A percentile compares a stretch with the other conserved stretches of the same genome.
Evolutionary conservation across 306 rosid species (phyloP).

Genomic region (Rosa multiflora): DNA sequence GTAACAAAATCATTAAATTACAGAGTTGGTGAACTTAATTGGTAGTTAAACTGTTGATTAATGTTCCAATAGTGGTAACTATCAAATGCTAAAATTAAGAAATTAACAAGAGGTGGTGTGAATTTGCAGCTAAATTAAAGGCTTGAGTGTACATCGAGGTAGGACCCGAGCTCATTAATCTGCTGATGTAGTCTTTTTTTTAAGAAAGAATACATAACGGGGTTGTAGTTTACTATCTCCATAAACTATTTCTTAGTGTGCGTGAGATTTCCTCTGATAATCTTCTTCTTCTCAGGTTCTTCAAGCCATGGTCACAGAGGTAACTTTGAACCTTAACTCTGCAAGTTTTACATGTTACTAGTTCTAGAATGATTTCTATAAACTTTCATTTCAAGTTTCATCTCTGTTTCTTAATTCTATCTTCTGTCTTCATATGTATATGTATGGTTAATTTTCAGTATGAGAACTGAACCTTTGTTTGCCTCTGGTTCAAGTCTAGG

Average conservation of each 20-base stretch:
- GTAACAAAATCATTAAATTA: slow-evolving; percentile 12
- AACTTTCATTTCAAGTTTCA: neutral
- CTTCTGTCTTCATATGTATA: neutral
- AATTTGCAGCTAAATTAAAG: slow-evolving; percentile 13
- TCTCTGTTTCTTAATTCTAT: slow-evolving; percentile 20
- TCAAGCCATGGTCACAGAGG: slow-evolving; percentile 57
- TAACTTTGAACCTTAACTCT: slow-evolving; percentile 22
- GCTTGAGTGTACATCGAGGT: slow-evolving; percentile 31
- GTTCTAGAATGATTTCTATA: slow-evolving; percentile 15
- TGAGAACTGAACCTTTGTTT: slow-evolving; percentile 23
- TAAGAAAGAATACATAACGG: slow-evolving; percentile 38
- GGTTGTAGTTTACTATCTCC: neutral
- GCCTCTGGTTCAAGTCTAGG: slow-evolving; percentile 11
- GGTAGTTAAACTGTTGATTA: slow-evolving; percentile 23
- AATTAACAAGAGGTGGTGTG: slow-evolving; percentile 2
- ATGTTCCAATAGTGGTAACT: neutral
- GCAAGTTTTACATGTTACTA: neutral
- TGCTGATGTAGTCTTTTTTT: slow-evolving; percentile 25
- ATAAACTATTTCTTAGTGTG: neutral
- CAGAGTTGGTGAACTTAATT: slow-evolving; percentile 18
- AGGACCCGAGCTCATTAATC: slow-evolving; percentile 51
- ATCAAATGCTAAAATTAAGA: slow-evolving; percentile 8
- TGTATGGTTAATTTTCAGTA: slow-evolving; percentile 6
- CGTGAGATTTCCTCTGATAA: slow-evolving; percentile 29
- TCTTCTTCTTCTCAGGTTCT: slow-evolving; percentile 36